These are phyloP conservation scores for Lasiodiplodia theobromae DNA, from an alignment of 2,329 filamentous ascomycete species.

Conservation along the genomic window DNA sequence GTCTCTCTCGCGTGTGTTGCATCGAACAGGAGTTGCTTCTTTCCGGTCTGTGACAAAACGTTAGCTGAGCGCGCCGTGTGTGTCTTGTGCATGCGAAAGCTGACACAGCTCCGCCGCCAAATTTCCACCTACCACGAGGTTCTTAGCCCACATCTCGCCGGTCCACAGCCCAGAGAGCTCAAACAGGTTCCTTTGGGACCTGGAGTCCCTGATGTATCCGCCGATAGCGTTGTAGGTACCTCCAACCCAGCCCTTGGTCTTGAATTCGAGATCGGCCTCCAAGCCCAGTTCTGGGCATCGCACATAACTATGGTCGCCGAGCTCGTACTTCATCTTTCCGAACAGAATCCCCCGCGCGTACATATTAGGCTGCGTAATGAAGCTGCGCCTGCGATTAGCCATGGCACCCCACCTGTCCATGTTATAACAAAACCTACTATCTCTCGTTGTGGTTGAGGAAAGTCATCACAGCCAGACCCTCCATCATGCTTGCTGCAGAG, in stretches of 20 bases:
- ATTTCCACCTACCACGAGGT: constrained; percentile 68
- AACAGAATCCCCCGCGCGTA: constrained; percentile 96
- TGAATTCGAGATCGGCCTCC: constrained; percentile 93
- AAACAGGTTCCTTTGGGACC: constrained; percentile 84
- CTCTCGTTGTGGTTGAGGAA: constrained; percentile 85
- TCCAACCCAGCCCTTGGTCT: constrained; percentile 96
- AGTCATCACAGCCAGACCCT: constrained; percentile 87
- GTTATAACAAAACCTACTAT: constrained; percentile 67
- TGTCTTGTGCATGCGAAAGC: constrained; percentile 5
- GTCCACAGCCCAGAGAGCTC: constrained; percentile 94
- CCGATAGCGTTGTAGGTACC: constrained; percentile 97
- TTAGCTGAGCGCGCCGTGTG: constrained; percentile 10
- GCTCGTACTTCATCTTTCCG: constrained; percentile 99
- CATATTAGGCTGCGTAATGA: constrained; percentile 98
- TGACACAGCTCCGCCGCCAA: background rate
- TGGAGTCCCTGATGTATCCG: constrained; percentile 86
- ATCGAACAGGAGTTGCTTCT: constrained; percentile 90
- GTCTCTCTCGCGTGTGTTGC: constrained; percentile 79
- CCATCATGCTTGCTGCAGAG: constrained; percentile 97
- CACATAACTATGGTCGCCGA: constrained; percentile 94
- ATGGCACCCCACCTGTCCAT: constrained; percentile 19
- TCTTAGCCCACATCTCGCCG: constrained; percentile 91
- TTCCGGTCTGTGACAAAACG: constrained; percentile 70
- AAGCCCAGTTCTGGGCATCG: constrained; percentile 88
- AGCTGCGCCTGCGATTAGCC: constrained; percentile 59